Percentiles rank a stretch among this genome's conserved stretches.
Conservation (phyloP, 2,329 filamentous ascomycete species). For the Pseudogymnoascus sp. region DNA sequence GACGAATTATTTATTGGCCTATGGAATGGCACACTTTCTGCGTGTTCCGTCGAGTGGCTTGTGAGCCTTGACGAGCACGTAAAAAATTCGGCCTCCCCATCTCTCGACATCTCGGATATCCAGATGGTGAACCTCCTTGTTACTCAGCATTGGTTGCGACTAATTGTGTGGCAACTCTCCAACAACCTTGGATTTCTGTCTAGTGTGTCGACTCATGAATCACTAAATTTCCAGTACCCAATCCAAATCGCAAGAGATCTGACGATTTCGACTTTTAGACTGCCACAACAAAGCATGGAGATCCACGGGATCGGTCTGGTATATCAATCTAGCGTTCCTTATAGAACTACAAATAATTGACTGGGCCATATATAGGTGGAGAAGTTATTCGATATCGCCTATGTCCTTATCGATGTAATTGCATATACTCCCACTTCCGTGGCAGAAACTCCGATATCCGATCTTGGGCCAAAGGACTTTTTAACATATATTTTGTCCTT, state of each 20-base stretch:
- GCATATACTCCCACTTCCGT: not conserved
- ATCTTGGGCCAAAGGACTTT: not conserved
- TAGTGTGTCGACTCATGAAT: conserved; percentile 46
- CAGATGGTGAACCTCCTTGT: conserved; percentile 61
- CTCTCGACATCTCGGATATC: conserved; percentile 42
- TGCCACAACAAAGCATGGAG: conserved; percentile 35
- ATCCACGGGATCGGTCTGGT: conserved; percentile 37
- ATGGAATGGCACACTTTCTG: conserved; percentile 50
- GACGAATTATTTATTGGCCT: conserved; percentile 55
- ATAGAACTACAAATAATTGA: not conserved
- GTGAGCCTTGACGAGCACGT: conserved; percentile 42
- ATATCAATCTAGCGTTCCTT: not conserved
- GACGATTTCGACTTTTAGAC: conserved; percentile 29
- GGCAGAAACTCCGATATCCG: not conserved
- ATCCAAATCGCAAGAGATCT: conserved; percentile 53
- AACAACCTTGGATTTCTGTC: conserved; percentile 58
- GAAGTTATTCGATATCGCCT: not conserved
- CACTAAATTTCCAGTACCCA: conserved; percentile 54
- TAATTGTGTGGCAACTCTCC: conserved; percentile 65
- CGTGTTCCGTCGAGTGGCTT: conserved; percentile 29
- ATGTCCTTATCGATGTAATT: not conserved
- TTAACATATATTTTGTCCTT: conserved; percentile 1
- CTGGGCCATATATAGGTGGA: not conserved
- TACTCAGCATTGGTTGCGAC: conserved; percentile 62
- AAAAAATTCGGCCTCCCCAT: conserved; percentile 32